Evolutionary conservation across 73 alveolate genomes (phyloP), one percentile per base, ranked within the genome.

Genomic region (Stentor roeselii): DNA sequence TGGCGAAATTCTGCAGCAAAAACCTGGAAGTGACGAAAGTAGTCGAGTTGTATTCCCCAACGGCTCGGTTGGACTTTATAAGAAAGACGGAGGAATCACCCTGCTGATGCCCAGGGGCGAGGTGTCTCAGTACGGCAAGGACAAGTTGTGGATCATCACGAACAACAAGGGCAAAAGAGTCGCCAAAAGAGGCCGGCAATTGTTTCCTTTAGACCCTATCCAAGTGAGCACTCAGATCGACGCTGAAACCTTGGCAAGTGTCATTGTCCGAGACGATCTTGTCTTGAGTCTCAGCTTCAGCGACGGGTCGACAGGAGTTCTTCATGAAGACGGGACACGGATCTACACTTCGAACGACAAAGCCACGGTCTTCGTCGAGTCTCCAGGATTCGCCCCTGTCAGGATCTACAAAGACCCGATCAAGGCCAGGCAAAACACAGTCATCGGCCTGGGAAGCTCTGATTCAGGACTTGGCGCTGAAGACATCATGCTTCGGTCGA

Each of bases 401-500:
- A 95, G 93, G 86, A 84, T 90, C 36, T 67, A 42, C 34, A 93
- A 78, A 75, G 98, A 95, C 82, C 94, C 94, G 42, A 97, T 95
- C 3, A 95, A 95, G 83, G 95, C 94, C 40, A 89, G 99, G 82
- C 95, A 97, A 3, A 84, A 95, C 67, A 92, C 99, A 32, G 89
- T 94, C 36, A 93, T 95, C 60, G 99, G 97, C 4, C 89, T 95
- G 14, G 99, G 99, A 3, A 93, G 98, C 59, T 90, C 98, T 0
- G 98, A 95, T 83, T 96, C 99, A 27, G 88, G 95, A 75, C 90
- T 95, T 91, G 99, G 99, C 2, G 75, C 90, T 60, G 98, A 92
- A 75, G 88, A 90, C 86, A 90, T 95, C 58, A 92, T 95, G 97
- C 94, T 91, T 84, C 89, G 99, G 83, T 74, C 97, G n/a, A 84